Evolutionary conservation across 2,329 filamentous ascomycete species (phyloP).

Genomic region (Fusarium sp.): DNA sequence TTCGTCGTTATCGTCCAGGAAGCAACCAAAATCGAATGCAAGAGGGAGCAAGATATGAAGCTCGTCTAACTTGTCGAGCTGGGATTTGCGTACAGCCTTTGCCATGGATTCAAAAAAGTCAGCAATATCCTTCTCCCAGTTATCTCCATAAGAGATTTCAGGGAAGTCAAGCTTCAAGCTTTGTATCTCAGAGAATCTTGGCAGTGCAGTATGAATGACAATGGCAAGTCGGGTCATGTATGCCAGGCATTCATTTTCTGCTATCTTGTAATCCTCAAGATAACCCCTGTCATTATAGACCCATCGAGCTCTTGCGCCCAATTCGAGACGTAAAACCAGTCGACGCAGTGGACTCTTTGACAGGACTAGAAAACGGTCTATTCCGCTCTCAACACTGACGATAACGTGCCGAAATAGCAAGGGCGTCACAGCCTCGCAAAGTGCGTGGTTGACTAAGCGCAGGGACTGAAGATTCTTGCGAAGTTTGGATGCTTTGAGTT

Average conservation of each 20-base stretch:
- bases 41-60: not conserved
- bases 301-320: not conserved
- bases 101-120: not conserved
- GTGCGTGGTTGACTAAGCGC: not conserved
- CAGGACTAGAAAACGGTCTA: not conserved
- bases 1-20: not conserved
- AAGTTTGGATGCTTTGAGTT: not conserved
- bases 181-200: not conserved
- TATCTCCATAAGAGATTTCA: not conserved
- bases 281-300: not conserved
- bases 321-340: not conserved
- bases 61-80: not conserved
- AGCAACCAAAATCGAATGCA: not conserved
- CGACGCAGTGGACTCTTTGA: not conserved
- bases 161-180: not conserved
- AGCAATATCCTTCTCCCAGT: not conserved
- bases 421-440: not conserved
- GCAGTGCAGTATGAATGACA: too few species aligned
- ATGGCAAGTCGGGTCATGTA: too few species aligned
- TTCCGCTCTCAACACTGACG: not conserved
- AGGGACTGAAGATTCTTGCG: not conserved
- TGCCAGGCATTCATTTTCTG: not conserved
- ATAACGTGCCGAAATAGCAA: not conserved
- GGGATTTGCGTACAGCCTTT: not conserved
- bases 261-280: not conserved